Evolutionary conservation across 345 rosid species (phyloP).

Genomic region (Sisymbrium irio): DNA sequence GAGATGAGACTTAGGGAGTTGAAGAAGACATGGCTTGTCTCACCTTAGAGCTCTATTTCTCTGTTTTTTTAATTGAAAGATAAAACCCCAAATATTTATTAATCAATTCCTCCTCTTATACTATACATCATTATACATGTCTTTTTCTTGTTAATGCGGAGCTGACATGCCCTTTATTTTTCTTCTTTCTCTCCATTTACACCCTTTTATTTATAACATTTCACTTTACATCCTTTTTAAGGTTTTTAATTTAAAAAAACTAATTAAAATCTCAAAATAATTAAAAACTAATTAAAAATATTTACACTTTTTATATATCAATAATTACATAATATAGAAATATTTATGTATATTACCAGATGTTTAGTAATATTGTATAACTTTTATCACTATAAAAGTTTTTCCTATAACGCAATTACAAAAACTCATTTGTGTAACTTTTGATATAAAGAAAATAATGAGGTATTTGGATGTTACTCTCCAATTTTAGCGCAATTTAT

Average conservation of each 20-base stretch:
- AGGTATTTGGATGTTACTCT: background rate
- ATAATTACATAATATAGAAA: too few relatives aligned
- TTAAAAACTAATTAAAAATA: too few relatives aligned
- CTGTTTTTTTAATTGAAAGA: conserved; percentile 22
- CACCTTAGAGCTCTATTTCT: conserved; percentile 51
- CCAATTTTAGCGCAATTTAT: background rate
- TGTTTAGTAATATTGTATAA: too few relatives aligned
- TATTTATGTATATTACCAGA: too few relatives aligned
- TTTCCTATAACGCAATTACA: background rate
- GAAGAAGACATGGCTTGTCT: conserved; percentile 49
- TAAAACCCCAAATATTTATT: background rate
- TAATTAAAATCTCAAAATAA: too few relatives aligned
- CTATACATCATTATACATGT: conserved; percentile 3
- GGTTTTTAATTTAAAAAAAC: too few relatives aligned
- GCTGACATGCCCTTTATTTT: conserved; percentile 13
- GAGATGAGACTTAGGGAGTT: conserved; percentile 42
- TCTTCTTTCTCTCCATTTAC: background rate
- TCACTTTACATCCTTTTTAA: background rate
- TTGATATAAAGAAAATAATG: background rate
- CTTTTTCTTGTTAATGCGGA: background rate
- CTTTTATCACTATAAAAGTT: background rate
- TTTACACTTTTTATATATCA: too few relatives aligned
- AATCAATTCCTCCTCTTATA: background rate
- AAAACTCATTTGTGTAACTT: too few relatives aligned
- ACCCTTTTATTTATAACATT: background rate